Evolutionary conservation across 805 yeast genomes (phyloP), one percentile per base, ranked within the genome.

Genomic region (Candida quercuum): DNA sequence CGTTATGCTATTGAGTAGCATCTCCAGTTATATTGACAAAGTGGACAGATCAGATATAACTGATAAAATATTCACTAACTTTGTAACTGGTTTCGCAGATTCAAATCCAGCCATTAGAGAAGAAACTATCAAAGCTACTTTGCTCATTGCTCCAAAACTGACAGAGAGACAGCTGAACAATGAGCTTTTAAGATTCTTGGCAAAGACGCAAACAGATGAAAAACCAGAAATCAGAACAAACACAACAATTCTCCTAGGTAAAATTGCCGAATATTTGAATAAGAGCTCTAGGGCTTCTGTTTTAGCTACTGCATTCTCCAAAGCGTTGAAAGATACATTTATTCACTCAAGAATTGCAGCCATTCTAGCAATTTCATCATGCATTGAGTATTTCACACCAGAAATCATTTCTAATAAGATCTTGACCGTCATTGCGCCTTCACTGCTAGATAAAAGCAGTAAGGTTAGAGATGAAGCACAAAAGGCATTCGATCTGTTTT

Each of bases 31-130:
- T 42, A 65, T 77, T 20, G 64, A 63, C 1, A 58, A 59, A 26
- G 56, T 87, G 17, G 66, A 76, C 3, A 76, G 75, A 28, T 60
- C 71, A 31, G 86, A 82, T 22, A 73, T 89, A 4, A 81, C 81
- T 45, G 78, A 72, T 46, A 78, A 74, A 46, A 70, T 93, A 1
- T 86, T 85, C 57, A 74, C 76, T 9, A 71, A 72, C 33, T 67
- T 85, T 49, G 61, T 81, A n/a, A 77, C 82, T 14, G 98, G 99
- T 0, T 83, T 91, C 51, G 76, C 80, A 24, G 99, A 91, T 56
- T 76, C 93, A 1, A 89, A 86, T 54, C 73, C 79, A 4, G 71
- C 81, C n/a, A 76, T 91, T 28, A 67, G 97, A 45, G 84, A 84
- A 46, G 86, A 81, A 36, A 85, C 97, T 0, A 65, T 91, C 27